Percentiles rank a stretch among this genome's conserved stretches.
These are phyloP conservation scores for Candida chilensis DNA, from an alignment of 805 yeast species.

Conservation along the genomic window DNA sequence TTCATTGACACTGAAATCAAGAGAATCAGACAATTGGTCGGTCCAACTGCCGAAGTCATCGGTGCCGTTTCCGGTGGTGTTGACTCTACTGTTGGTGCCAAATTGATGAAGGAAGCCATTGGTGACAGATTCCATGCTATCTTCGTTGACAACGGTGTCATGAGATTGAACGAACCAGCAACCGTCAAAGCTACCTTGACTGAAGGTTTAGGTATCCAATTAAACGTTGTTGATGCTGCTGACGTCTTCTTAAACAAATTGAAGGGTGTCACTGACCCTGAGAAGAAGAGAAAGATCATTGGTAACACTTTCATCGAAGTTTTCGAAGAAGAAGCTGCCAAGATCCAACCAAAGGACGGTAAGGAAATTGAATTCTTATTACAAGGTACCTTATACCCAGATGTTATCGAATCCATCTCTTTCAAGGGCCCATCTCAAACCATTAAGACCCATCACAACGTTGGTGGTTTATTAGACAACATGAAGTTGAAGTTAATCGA, in stretches of 20 bases:
- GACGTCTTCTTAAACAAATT: slow-evolving; percentile 81
- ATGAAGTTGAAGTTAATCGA: slow-evolving; percentile 98
- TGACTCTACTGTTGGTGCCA: slow-evolving; percentile 98
- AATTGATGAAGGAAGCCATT: slow-evolving; percentile 95
- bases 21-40: slow-evolving; percentile 84
- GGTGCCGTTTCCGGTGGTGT: slow-evolving; percentile 99
- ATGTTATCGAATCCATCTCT: slow-evolving; percentile 95
- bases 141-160: slow-evolving; percentile 94
- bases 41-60: slow-evolving; percentile 96
- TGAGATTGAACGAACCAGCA: slow-evolving; percentile 90
- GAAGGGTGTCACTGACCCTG: slow-evolving; percentile 95
- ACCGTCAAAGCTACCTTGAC: slow-evolving; percentile 83
- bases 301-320: slow-evolving; percentile 97
- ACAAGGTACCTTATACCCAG: slow-evolving; percentile 98
- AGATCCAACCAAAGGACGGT: slow-evolving; percentile 82
- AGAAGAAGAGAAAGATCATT: slow-evolving; percentile 96
- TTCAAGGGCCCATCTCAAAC: slow-evolving; percentile 99
- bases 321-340: slow-evolving; percentile 91
- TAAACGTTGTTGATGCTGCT: slow-evolving; percentile 90
- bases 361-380: slow-evolving; percentile 85
- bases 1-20: slow-evolving; percentile 94
- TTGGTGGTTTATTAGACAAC: slow-evolving; percentile 94
- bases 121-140: slow-evolving; percentile 99
- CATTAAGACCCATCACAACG: slow-evolving; percentile 98
- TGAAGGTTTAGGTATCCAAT: slow-evolving; percentile 89